Percentiles rank a stretch among this genome's conserved stretches.
Conservation (phyloP, 2,329 filamentous ascomycete species). For the Ophiostoma himal-ulmi region DNA sequence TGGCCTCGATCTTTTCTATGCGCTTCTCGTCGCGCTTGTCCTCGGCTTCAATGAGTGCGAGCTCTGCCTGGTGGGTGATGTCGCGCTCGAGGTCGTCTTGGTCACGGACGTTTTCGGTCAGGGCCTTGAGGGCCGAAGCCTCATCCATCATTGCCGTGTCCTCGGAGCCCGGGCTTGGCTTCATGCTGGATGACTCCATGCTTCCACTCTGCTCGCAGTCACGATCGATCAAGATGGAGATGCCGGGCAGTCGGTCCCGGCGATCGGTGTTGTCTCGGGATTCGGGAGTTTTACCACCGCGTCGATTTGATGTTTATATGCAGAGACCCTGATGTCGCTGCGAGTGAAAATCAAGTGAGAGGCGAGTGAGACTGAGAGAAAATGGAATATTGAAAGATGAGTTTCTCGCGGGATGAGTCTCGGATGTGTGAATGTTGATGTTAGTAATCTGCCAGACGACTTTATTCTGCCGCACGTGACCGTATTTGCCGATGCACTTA, state of each 20-base stretch:
- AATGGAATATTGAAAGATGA: background rate
- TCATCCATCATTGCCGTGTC: conserved; percentile 43
- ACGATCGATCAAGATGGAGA: background rate
- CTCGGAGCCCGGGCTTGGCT: background rate
- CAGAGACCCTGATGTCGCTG: background rate
- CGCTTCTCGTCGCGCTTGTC: conserved; percentile 58
- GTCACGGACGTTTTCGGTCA: conserved; percentile 67
- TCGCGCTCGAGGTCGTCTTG: conserved; percentile 89
- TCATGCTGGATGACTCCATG: background rate
- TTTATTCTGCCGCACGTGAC: conserved; percentile 7
- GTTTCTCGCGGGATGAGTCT: background rate
- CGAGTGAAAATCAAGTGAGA: background rate
- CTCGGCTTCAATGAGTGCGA: conserved; percentile 55
- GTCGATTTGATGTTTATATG: background rate
- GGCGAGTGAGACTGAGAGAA: background rate
- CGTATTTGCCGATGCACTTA: background rate
- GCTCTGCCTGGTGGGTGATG: conserved; percentile 60
- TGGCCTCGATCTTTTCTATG: conserved; percentile 53
- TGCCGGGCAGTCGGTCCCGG: background rate
- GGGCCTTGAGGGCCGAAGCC: conserved; percentile 52
- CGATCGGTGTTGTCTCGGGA: conserved; percentile 4
- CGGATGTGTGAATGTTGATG: background rate
- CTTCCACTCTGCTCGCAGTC: background rate
- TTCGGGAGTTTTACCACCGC: background rate
- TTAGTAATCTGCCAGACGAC: background rate